phyloP scores from a whole-genome alignment of 495 filamentous ascomycete species.

The Pyrenula aspistea region DNA sequence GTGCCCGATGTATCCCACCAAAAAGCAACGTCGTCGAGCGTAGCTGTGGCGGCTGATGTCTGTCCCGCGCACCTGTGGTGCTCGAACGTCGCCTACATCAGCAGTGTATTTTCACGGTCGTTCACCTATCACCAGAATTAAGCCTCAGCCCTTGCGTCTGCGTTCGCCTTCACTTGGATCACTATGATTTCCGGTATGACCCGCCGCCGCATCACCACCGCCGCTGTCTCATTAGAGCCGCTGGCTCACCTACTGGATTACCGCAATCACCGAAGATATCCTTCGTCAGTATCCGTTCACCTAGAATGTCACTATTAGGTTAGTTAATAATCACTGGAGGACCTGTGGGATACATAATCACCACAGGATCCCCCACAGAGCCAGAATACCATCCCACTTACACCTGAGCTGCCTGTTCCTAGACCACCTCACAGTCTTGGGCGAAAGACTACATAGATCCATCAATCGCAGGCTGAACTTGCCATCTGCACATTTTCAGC shows the following conservation, averaged over 20 bases:
- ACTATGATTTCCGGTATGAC: neutral
- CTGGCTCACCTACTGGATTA: too few species aligned
- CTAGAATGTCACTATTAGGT: too few species aligned
- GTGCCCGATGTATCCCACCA: neutral
- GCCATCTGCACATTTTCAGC: neutral
- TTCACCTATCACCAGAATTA: neutral
- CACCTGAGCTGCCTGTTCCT: too few species aligned
- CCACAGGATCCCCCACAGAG: too few species aligned
- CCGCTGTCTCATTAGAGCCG: neutral
- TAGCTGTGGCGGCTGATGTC: neutral
- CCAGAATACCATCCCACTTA: too few species aligned
- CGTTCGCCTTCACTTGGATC: neutral
- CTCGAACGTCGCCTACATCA: too few species aligned
- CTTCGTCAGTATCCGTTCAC: too few species aligned
- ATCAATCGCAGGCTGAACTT: neutral
- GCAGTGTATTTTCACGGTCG: neutral
- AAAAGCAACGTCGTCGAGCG: neutral
- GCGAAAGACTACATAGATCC: neutral
- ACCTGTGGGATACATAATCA: too few species aligned
- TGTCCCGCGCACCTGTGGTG: neutral
- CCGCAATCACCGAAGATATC: too few species aligned
- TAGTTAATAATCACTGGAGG: too few species aligned
- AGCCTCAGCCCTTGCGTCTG: neutral
- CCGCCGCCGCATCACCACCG: neutral
- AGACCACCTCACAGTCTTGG: neutral